Conservation (phyloP, 768 basidiomycete genomes). For the Leccinum imitatum region DNA sequence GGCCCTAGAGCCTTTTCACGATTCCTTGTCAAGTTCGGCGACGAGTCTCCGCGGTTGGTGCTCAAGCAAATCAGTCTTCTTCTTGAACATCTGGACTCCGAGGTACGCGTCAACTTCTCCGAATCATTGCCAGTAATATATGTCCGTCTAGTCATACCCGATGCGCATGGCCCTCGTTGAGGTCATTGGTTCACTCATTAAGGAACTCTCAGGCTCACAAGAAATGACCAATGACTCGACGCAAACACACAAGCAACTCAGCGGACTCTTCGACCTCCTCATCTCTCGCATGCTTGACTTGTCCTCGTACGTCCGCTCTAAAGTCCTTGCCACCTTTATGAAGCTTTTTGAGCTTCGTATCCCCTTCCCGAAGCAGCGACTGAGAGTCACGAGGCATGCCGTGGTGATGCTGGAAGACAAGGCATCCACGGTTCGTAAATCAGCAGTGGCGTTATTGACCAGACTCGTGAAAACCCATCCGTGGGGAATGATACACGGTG, state of each 20-base stretch:
- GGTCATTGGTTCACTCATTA: constrained; percentile 81
- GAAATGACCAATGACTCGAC: constrained; percentile 48
- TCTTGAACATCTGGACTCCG: constrained; percentile 85
- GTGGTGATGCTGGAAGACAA: constrained; percentile 87
- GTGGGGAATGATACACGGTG: constrained; percentile 82
- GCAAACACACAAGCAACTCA: constrained; percentile 66
- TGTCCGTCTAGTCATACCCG: constrained; percentile 71
- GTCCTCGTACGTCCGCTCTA: constrained; percentile 88
- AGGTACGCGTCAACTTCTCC: constrained; percentile 48
- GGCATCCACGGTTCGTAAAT: constrained; percentile 82
- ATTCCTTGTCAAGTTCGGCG: constrained; percentile 80
- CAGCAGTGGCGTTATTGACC: constrained; percentile 71
- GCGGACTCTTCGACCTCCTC: constrained; percentile 77
- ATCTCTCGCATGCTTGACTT: constrained; percentile 86
- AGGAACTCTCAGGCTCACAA: constrained; percentile 64
- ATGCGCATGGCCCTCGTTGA: constrained; percentile 96
- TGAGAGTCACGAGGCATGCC: constrained; percentile 72
- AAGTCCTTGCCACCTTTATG: constrained; percentile 75
- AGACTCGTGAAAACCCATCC: constrained; percentile 85
- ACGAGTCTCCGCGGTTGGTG: constrained; percentile 75
- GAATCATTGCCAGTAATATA: not conserved
- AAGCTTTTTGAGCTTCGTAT: constrained; percentile 72
- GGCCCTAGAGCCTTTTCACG: constrained; percentile 81
- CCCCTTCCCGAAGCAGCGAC: constrained; percentile 86
- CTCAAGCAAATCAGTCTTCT: constrained; percentile 89